Percentiles rank a stretch among this genome's conserved stretches.
phyloP scores from a whole-genome alignment of 2,329 filamentous ascomycete species.

The Aspergillus thermomutatus region DNA sequence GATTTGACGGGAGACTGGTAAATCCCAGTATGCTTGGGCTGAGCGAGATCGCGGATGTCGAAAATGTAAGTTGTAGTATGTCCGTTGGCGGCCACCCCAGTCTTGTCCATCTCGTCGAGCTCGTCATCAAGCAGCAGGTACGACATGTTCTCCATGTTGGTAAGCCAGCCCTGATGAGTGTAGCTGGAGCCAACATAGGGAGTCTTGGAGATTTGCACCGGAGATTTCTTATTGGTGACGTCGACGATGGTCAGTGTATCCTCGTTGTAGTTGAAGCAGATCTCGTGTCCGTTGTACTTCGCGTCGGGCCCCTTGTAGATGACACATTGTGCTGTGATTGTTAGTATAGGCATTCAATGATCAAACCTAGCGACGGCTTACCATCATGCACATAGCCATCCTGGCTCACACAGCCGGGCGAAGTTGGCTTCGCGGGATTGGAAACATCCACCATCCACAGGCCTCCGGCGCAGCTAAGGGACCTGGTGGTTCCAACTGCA shows the following conservation, averaged over 20 bases:
- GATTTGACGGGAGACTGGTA: conserved; percentile 17
- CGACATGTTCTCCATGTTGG: conserved; percentile 6
- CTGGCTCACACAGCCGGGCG: conserved; percentile 15
- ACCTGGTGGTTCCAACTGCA: conserved; percentile 13
- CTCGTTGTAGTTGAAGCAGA: conserved; percentile 22
- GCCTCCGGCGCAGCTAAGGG: conserved; percentile 13
- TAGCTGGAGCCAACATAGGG: conserved; percentile 16
- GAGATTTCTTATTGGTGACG: conserved; percentile 10
- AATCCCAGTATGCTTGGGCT: conserved; percentile 13
- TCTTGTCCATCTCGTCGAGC: conserved; percentile 14
- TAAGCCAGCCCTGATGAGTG: conserved; percentile 18
- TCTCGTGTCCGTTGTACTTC: conserved; percentile 12
- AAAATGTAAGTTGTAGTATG: conserved; percentile 20
- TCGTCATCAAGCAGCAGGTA: conserved; percentile 19
- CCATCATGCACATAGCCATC: conserved; percentile 20
- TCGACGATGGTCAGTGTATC: conserved; percentile 18
- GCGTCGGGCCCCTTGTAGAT: conserved; percentile 15
- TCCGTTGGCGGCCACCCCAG: conserved; percentile 15
- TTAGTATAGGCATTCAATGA: background rate
- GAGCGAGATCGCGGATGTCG: conserved; percentile 12
- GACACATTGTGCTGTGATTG: conserved; percentile 13
- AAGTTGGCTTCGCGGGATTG: conserved; percentile 13
- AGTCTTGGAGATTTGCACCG: conserved; percentile 17
- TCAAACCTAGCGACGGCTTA: background rate
- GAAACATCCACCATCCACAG: conserved; percentile 20